Evolutionary conservation across 768 basidiomycete genomes (phyloP).

Genomic region (Suillus subalutaceus): DNA sequence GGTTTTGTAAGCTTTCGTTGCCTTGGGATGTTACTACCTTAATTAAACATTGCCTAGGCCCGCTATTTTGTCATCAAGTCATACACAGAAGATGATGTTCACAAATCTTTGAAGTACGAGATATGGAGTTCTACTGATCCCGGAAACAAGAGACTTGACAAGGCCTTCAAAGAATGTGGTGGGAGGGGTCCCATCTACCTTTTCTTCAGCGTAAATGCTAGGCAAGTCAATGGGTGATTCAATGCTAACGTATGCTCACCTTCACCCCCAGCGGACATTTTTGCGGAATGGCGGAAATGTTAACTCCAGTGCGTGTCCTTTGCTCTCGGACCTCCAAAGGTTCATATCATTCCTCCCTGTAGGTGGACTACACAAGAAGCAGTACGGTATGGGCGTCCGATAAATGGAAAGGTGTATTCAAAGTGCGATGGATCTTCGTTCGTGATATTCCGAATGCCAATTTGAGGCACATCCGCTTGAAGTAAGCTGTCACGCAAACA

Average conservation of each 20-base stretch:
- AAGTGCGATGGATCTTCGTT: slow-evolving; percentile 97
- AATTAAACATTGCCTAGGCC: slow-evolving; percentile 50
- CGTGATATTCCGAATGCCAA: slow-evolving; percentile 92
- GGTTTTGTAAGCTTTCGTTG: slow-evolving; percentile 57
- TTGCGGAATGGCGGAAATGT: slow-evolving; percentile 98
- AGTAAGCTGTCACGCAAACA: slow-evolving; percentile 42
- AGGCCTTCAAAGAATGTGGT: slow-evolving; percentile 94
- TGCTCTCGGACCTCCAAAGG: neutral
- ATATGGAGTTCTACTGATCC: slow-evolving; percentile 98
- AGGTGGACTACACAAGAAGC: slow-evolving; percentile 92
- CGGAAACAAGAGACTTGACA: slow-evolving; percentile 96
- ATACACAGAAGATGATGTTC: slow-evolving; percentile 98
- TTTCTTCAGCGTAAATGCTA: slow-evolving; percentile 97
- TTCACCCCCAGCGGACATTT: slow-evolving; percentile 77
- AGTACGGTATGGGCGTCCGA: slow-evolving; percentile 99
- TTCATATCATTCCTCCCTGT: slow-evolving; percentile 12
- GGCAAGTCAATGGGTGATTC: slow-evolving; percentile 37
- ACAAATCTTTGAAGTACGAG: slow-evolving; percentile 96
- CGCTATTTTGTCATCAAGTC: slow-evolving; percentile 98
- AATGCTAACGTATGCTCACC: slow-evolving; percentile 10
- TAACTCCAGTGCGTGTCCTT: slow-evolving; percentile 71
- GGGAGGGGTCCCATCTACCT: slow-evolving; percentile 94
- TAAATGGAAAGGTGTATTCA: slow-evolving; percentile 99
- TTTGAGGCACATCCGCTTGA: slow-evolving; percentile 85
- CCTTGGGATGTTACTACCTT: slow-evolving; percentile 1